These are phyloP conservation scores for Vittaforma corneae DNA, from an alignment of 371 early-diverging fungal species.

Conservation along the genomic window DNA sequence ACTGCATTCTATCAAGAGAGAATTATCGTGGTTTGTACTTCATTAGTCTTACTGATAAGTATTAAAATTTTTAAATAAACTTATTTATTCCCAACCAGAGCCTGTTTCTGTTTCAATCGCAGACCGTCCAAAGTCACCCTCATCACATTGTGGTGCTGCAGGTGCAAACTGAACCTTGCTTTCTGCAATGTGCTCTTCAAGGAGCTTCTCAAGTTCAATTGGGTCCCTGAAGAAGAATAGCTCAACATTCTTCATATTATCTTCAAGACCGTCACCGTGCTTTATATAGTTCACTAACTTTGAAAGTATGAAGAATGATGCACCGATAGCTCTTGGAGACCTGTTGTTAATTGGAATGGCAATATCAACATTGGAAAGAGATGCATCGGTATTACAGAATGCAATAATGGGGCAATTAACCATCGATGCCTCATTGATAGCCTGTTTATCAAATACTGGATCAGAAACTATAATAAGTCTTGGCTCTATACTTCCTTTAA, in stretches of 20 bases:
- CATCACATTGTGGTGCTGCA: background rate
- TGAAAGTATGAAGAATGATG: slow-evolving; percentile 85
- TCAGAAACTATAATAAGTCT: slow-evolving; percentile 89
- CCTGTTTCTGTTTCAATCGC: background rate
- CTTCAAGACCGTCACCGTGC: slow-evolving; percentile 61
- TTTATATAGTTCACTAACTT: slow-evolving; percentile 91
- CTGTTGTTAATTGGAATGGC: slow-evolving; percentile 99
- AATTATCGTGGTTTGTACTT: too few species aligned
- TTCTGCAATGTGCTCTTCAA: slow-evolving; percentile 46
- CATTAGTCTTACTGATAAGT: too few species aligned
- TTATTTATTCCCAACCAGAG: too few species aligned
- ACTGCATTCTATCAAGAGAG: too few species aligned
- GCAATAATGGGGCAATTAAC: slow-evolving; percentile 98
- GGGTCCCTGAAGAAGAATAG: slow-evolving; percentile 58
- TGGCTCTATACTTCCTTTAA: slow-evolving; percentile 91
- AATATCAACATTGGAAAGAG: slow-evolving; percentile 80
- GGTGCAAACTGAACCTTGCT: background rate
- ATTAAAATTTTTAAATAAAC: too few species aligned
- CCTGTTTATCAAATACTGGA: slow-evolving; percentile 90
- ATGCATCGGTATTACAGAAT: slow-evolving; percentile 87
- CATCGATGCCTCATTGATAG: slow-evolving; percentile 89
- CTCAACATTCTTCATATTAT: slow-evolving; percentile 56
- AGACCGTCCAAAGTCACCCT: slow-evolving; percentile 3
- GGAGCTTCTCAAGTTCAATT: slow-evolving; percentile 55
- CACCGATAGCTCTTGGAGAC: slow-evolving; percentile 88